Conservation (phyloP, 1,284 basidiomycete genomes). For the Puccinia novopanici region DNA sequence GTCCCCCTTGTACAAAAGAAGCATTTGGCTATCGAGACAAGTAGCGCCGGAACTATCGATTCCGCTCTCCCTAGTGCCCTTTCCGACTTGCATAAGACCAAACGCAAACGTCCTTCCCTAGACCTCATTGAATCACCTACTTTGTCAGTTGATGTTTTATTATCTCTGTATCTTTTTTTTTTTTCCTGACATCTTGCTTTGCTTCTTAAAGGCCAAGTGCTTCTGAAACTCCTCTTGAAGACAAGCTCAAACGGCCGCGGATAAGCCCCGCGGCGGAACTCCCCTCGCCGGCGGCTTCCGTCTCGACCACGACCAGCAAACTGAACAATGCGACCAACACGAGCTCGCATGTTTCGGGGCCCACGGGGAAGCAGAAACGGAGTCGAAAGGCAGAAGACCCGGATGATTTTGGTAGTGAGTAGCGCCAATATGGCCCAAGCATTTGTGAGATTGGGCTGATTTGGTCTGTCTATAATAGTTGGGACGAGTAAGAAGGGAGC, state of each 20-base stretch:
- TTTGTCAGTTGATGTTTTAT: neutral
- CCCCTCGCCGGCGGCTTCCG: conserved; percentile 12
- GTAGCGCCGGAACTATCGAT: conserved; percentile 1
- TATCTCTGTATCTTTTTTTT: neutral
- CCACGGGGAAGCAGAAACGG: neutral
- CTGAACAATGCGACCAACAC: neutral
- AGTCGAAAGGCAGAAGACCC: conserved; percentile 26
- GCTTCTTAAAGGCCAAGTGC: neutral
- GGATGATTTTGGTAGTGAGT: conserved; percentile 25
- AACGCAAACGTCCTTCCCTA: conserved; percentile 21
- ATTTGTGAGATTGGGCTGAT: no score
- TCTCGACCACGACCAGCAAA: conserved; percentile 4
- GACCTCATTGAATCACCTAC: conserved; percentile 9
- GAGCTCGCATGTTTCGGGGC: neutral
- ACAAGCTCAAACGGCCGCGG: conserved; percentile 34
- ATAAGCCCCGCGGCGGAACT: conserved; percentile 20
- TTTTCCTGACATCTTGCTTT: neutral
- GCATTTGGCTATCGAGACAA: neutral
- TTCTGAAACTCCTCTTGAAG: conserved; percentile 2
- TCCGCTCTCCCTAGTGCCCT: conserved; percentile 1
- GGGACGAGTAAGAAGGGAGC: no score
- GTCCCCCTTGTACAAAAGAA: neutral
- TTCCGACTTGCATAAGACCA: neutral
- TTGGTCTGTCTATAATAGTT: no score
- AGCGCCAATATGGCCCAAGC: no score